These are phyloP conservation scores for Fusarium sp. DNA, from an alignment of 2,329 filamentous ascomycete species.

Conservation along the genomic window DNA sequence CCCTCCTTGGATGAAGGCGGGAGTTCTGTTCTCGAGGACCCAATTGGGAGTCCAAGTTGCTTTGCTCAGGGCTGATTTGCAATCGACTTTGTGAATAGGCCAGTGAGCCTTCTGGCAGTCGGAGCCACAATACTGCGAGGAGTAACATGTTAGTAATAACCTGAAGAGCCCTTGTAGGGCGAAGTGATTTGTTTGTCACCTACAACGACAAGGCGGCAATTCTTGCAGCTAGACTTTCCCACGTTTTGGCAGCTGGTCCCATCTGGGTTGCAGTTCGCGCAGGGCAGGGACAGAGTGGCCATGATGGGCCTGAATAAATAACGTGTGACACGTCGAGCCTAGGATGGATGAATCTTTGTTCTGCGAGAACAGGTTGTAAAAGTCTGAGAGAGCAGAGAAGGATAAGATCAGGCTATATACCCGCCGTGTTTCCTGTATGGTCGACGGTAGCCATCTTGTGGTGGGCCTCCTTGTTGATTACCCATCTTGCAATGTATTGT, in stretches of 20 bases:
- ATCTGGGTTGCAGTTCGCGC: background rate
- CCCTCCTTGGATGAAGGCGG: background rate
- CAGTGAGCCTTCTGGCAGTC: slow-evolving; percentile 8
- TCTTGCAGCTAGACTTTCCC: background rate
- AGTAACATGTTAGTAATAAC: background rate
- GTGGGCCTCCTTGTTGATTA: background rate
- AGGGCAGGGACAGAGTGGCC: background rate
- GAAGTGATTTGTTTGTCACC: background rate
- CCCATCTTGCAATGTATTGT: background rate
- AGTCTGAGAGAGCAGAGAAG: background rate
- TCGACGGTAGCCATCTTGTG: background rate
- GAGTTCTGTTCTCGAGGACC: background rate
- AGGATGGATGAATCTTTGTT: background rate
- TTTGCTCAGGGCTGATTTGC: background rate
- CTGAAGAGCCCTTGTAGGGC: background rate
- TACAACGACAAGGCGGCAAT: background rate
- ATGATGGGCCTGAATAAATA: background rate
- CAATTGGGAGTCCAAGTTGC: background rate
- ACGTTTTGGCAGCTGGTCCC: rapidly evolving
- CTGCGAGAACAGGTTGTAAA: background rate
- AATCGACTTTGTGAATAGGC: background rate
- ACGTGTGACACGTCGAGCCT: background rate
- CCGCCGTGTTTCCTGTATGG: background rate
- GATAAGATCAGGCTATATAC: background rate
- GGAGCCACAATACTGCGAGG: slow-evolving; percentile 14